Conservation (phyloP, 2,329 filamentous ascomycete genomes). For the Monosporascus sp. region DNA sequence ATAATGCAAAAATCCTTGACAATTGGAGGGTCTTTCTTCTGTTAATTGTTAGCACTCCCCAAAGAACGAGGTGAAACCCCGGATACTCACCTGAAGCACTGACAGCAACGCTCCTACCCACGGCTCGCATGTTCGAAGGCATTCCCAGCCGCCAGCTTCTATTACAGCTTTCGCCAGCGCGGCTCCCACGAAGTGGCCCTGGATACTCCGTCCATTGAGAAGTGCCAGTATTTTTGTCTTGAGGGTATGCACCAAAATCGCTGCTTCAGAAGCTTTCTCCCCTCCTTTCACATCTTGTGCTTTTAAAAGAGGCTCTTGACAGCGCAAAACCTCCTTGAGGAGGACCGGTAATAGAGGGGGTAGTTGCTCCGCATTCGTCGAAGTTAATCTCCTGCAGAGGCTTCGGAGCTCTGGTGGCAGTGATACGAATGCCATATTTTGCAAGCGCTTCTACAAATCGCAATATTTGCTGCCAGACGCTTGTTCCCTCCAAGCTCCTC, state of each 20-base stretch:
- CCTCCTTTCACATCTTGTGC: constrained; percentile 55
- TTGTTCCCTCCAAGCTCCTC: too few relatives aligned
- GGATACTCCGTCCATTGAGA: constrained; percentile 66
- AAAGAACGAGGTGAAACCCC: not conserved
- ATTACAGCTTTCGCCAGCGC: constrained; percentile 75
- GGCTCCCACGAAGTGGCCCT: constrained; percentile 73
- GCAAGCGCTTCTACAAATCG: too few relatives aligned
- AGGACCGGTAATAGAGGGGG: constrained; percentile 68
- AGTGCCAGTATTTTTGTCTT: constrained; percentile 73
- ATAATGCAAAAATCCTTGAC: constrained; percentile 74
- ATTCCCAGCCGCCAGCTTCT: constrained; percentile 80
- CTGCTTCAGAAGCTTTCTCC: constrained; percentile 55
- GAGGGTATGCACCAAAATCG: constrained; percentile 73
- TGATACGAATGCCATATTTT: constrained; percentile 28
- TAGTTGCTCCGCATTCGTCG: constrained; percentile 66
- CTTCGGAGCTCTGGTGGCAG: constrained; percentile 55
- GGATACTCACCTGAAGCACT: constrained; percentile 57
- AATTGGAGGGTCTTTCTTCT: constrained; percentile 72
- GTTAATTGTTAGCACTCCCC: constrained; percentile 3
- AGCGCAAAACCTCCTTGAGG: constrained; percentile 52
- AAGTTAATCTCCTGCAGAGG: constrained; percentile 64
- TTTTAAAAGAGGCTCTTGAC: constrained; percentile 56
- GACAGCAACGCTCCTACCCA: constrained; percentile 76
- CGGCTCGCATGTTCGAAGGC: constrained; percentile 63
- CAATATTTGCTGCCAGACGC: too few relatives aligned